phyloP scores from a whole-genome alignment of 805 yeast genomes.

The Candida quercuum region DNA sequence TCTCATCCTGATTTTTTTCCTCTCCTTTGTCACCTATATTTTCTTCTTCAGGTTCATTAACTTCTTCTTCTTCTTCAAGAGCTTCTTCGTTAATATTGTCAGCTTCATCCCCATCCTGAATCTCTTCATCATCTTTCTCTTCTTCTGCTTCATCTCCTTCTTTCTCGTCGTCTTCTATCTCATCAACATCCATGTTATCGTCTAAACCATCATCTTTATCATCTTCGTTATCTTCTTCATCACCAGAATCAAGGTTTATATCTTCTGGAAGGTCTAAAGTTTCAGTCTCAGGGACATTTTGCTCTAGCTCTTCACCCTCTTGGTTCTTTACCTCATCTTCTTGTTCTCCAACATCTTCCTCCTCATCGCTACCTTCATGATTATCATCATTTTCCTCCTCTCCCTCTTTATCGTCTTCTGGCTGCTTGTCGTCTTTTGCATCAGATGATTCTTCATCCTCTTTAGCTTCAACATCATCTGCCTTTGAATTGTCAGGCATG shows the following conservation, averaged over 20 bases:
- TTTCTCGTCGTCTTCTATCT: constrained; percentile 32
- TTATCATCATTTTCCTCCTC: constrained; percentile 43
- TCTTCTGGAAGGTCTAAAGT: constrained; percentile 90
- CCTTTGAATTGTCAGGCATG: constrained; percentile 50
- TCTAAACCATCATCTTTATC: constrained; percentile 31
- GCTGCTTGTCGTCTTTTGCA: constrained; percentile 28
- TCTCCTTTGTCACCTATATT: constrained; percentile 29
- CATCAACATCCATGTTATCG: constrained; percentile 43
- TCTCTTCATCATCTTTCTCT: constrained; percentile 34
- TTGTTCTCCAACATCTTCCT: constrained; percentile 76
- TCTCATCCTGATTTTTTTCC: constrained; percentile 23
- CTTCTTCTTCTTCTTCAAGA: constrained; percentile 29
- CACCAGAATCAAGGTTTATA: constrained; percentile 80
- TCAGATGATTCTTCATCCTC: constrained; percentile 32
- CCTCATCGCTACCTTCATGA: constrained; percentile 52
- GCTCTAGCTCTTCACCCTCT: constrained; percentile 64
- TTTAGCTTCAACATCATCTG: constrained; percentile 38
- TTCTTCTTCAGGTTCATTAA: constrained; percentile 22
- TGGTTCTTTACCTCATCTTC: constrained; percentile 72
- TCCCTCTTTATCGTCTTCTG: constrained; percentile 30
- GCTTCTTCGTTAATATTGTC: constrained; percentile 29
- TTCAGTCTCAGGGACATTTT: constrained; percentile 76
- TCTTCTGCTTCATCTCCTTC: constrained; percentile 23
- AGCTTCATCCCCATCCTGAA: constrained; percentile 24
- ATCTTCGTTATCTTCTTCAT: constrained; percentile 47